These are phyloP conservation scores for Podospora didyma DNA, from an alignment of 495 filamentous ascomycete genomes.

Conservation along the genomic window DNA sequence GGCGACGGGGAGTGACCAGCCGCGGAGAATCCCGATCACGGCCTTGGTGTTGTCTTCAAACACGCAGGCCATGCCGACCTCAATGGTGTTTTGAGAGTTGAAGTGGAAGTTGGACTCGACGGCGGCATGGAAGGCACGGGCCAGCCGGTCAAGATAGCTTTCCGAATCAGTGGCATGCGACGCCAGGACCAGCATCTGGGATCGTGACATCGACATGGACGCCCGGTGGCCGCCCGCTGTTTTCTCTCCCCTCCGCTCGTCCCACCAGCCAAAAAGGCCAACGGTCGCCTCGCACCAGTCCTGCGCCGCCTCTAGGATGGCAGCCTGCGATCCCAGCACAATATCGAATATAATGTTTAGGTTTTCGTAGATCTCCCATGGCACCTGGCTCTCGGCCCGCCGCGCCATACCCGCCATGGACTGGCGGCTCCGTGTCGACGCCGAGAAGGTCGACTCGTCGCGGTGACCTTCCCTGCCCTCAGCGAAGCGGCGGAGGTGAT, in stretches of 20 bases:
- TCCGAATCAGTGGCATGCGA: slow-evolving; percentile 26
- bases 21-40: slow-evolving; percentile 65
- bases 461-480: slow-evolving; percentile 57
- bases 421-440: slow-evolving; percentile 24
- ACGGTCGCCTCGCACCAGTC: slow-evolving; percentile 88
- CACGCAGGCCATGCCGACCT: slow-evolving; percentile 73
- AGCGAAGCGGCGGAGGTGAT: slow-evolving; percentile 67
- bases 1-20: slow-evolving; percentile 74
- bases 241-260: slow-evolving; percentile 59
- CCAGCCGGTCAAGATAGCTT: slow-evolving; percentile 44
- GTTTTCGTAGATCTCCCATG: slow-evolving; percentile 81
- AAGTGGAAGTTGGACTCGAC: slow-evolving; percentile 55
- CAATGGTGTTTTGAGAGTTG: slow-evolving; percentile 65
- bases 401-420: slow-evolving; percentile 56
- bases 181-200: slow-evolving; percentile 36
- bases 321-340: slow-evolving; percentile 62
- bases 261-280: slow-evolving; percentile 82
- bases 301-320: slow-evolving; percentile 65
- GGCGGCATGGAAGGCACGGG: slow-evolving; percentile 45
- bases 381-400: slow-evolving; percentile 75
- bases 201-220: slow-evolving; percentile 24
- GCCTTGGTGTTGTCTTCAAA: slow-evolving; percentile 74
- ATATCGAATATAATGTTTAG: slow-evolving; percentile 71
- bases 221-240: slow-evolving; percentile 9
- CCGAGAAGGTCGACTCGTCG: slow-evolving; percentile 34